Base-by-base conservation (phyloP, 2,329 filamentous ascomycete species). In the Fusarium domesticum region DNA sequence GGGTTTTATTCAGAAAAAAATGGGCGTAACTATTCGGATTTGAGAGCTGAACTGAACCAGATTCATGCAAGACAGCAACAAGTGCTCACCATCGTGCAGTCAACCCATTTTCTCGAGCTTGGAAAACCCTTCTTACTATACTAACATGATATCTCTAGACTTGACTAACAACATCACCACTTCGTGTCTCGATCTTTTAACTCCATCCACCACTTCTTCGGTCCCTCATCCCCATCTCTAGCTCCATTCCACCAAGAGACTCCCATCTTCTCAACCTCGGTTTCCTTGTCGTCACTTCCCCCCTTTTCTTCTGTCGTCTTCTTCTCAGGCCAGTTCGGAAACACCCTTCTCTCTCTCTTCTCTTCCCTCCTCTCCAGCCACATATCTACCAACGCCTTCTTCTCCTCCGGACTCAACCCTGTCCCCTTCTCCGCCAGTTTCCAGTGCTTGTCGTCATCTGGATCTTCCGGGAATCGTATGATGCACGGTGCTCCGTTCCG, bases 381-480 rank as follows among this genome's bases (percentile, higher is more conserved):
- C 16, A 36, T 35, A 10, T 34, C n/a, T 10, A 20, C 37, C 17
- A 45, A 12, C 8, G 31, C 40, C n/a, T 18, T 17, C 3, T 32
- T 19, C 16, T 19, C 35, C 2, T 28, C 19, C 15, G n/a, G n/a
- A n/a, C n/a, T n/a, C n/a, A n/a, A n/a, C n/a, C n/a, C 28, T 17
- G 5, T 48, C 37, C 6, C 18, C 30, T 14, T 36, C 25, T 6
- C 32, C 38, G 18, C 31, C 19, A 56, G 49, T 20, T n/a, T 36
- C 42, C 31, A 41, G 5, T 20, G 17, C 5, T 40, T 6, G 10
- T 32, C 74, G 37, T 81, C 67, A 3, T 82, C 73, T 57, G 83
- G 77, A 62, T 83, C 77, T 43, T 81, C 80, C 8, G 70, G 37
- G 5, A 23, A 23, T 28, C 10, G 28, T 17, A 31, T 66, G 52